Base-by-base conservation (phyloP, 2,329 filamentous ascomycete genomes). In the Phialophora expanda region DNA sequence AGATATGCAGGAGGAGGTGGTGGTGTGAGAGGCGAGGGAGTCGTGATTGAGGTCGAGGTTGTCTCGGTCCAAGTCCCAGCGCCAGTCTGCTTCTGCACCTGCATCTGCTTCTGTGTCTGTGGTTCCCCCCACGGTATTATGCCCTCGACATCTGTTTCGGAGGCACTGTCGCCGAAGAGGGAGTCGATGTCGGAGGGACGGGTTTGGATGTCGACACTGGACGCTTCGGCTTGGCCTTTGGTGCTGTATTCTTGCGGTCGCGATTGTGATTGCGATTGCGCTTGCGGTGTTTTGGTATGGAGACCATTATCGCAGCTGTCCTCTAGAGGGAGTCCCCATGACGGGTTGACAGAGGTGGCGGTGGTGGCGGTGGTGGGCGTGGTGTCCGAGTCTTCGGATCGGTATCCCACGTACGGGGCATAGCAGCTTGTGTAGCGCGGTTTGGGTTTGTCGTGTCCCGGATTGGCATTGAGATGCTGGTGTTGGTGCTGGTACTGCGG, bases 101-200 rank as follows among this genome's bases (percentile, higher is more conserved):
- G 14, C 8, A 2, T 24, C 24, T 24, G 24, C 24, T 20, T 51
- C 48, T 14, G 22, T 6, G 1, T 22, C 9, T 4, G 48, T 14
- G 48, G 17, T 8, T 51, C 11, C 5, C 9, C 12, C 53, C 30
- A 17, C 20, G 34, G 20, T 20, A 14, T 38, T 4, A 24, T 14
- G 1, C 9, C 32, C 26, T 38, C 46, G 4, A 48, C 24, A 14
- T 48, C 20, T 26, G 9, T 22, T 20, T 55, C 53, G 28, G 53
- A 55, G 26, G 22, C 41, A 11, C 55, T 58, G 54, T 53, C 55
- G 20, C 48, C 61, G 26, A 64, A 64, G 32, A 64, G 48, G 9
- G 62, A 59, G 44, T 64, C 62, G 9, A 60, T 48, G 26, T 64
- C 62, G 32, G 55, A 59, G 6, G 46, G 50, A 1, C 46, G 9